phyloP scores from a whole-genome alignment of 2,329 filamentous ascomycete species.

The Monosporascus sp. region DNA sequence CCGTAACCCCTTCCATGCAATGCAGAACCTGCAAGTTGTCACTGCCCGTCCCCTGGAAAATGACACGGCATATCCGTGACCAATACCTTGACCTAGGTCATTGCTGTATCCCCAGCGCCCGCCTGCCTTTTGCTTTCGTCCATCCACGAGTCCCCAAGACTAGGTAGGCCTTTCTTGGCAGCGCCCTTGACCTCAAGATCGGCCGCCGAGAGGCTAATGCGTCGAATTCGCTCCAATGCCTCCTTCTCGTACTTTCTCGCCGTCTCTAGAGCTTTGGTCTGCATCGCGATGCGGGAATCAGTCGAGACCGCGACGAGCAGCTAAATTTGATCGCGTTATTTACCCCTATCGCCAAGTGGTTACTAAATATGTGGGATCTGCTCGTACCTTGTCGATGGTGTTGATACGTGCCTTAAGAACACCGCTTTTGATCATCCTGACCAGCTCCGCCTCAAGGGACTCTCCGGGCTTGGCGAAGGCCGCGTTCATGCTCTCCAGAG shows the following conservation, averaged over 20 bases:
- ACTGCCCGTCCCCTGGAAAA: too few species aligned
- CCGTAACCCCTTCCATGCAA: slow-evolving; percentile 1
- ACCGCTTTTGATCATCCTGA: slow-evolving; percentile 68
- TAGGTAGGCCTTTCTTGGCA: slow-evolving; percentile 16
- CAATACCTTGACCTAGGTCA: slow-evolving; percentile 5
- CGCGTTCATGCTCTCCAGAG: slow-evolving; percentile 68
- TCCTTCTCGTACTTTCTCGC: slow-evolving; percentile 69
- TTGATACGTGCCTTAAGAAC: slow-evolving; percentile 77
- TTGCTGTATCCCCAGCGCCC: slow-evolving; percentile 5
- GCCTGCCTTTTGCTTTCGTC: slow-evolving; percentile 12
- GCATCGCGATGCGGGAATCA: slow-evolving; percentile 64
- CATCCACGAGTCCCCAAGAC: slow-evolving; percentile 19
- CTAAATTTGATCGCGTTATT: slow-evolving; percentile 31
- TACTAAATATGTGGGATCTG: background rate
- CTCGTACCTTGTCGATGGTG: slow-evolving; percentile 63
- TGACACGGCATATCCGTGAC: background rate
- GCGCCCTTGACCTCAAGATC: slow-evolving; percentile 62
- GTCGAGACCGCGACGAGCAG: slow-evolving; percentile 67
- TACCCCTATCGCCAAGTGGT: too few species aligned
- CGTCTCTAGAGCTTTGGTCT: slow-evolving; percentile 62
- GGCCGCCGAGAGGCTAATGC: slow-evolving; percentile 69
- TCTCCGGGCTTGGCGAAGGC: slow-evolving; percentile 64
- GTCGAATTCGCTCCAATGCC: slow-evolving; percentile 69
- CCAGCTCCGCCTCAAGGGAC: slow-evolving; percentile 69
- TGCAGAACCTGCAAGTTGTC: background rate